Evolutionary conservation across 257 asterid genomes (phyloP).

Genomic region (Solanum virginianum): DNA sequence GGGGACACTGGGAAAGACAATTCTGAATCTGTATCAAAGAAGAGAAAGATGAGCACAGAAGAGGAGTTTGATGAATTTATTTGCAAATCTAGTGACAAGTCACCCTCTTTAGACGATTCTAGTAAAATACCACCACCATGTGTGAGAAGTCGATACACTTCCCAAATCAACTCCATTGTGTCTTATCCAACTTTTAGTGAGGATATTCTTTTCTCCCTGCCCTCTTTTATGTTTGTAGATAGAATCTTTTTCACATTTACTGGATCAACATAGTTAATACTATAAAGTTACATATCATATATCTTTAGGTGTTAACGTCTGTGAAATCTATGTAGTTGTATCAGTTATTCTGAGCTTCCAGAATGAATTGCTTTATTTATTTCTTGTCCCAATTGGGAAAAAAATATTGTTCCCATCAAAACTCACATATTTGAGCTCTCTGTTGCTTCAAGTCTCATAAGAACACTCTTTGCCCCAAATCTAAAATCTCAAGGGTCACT

Average conservation of each 20-base stretch:
- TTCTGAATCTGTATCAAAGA: constrained; percentile 49
- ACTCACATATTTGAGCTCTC: too few relatives aligned
- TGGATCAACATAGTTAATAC: neutral
- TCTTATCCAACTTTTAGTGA: neutral
- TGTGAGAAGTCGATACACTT: constrained; percentile 4
- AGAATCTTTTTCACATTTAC: neutral
- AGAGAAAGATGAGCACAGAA: constrained; percentile 48
- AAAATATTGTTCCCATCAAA: too few relatives aligned
- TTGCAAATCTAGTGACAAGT: constrained; percentile 3
- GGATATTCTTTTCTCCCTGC: neutral
- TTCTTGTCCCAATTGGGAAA: neutral
- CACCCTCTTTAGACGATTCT: constrained; percentile 8
- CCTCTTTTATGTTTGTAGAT: neutral
- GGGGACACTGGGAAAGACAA: constrained; percentile 5
- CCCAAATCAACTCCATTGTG: neutral
- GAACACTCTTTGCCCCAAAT: too few relatives aligned
- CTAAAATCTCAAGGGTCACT: too few relatives aligned
- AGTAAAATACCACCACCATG: constrained; percentile 8
- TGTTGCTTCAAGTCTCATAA: too few relatives aligned
- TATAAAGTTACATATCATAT: neutral
- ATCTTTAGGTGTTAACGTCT: neutral
- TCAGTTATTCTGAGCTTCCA: neutral
- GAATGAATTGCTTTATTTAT: neutral
- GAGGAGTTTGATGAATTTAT: constrained; percentile 26
- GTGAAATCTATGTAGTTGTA: neutral